Evolutionary conservation across 148 eudicot genomes (phyloP), one percentile per base, ranked within the genome.

Genomic region (Rhododendron griersonianum): DNA sequence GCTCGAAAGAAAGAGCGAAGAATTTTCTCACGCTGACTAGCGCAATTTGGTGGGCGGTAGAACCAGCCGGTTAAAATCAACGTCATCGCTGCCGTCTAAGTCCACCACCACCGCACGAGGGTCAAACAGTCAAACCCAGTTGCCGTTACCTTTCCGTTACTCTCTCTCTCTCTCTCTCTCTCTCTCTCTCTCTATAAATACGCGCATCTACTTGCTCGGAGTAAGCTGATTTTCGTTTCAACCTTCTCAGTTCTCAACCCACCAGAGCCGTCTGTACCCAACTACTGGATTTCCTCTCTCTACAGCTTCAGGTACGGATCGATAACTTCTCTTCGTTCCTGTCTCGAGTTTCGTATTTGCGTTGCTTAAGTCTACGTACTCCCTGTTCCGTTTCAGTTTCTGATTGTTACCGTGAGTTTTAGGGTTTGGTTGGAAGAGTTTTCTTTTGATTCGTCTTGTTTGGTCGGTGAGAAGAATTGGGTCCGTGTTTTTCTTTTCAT

Each of bases 291-390:
- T 11, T 69, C 18, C 6, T 69, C 13, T 69, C 37, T 30, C 5
- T n/a, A 11, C 1, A 69, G 5, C 53, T 85, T 83, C 85, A 81
- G 90, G 91, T 89, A 63, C 35, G 33, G 50, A 28, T 69, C 37
- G 19, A 63, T 73, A 48, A 39, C 51, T 25, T 77, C 33, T 28
- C 21, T 5, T 55, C 50, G 33, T 30, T 75, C 11, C 45, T 45
- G 11, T 78, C 14, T 55, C 39, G 18, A 37, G 7, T 47, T 41
- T 83, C 10, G n/a, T 75, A 1, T 30, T 69, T 10, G 75, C 33
- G 37, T 13, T 30, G 3, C 1, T 28, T 41, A 33, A 82, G 41
- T 41, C 57, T 41, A 5, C 53, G 1, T 59, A 21, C 5, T 81
- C 19, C 21, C 28, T 1, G 50, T 83, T 84, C 16, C 61, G 11